Conservation (phyloP, 371 early-diverging fungal genomes). For the Dinochytrium kinnereticum region DNA sequence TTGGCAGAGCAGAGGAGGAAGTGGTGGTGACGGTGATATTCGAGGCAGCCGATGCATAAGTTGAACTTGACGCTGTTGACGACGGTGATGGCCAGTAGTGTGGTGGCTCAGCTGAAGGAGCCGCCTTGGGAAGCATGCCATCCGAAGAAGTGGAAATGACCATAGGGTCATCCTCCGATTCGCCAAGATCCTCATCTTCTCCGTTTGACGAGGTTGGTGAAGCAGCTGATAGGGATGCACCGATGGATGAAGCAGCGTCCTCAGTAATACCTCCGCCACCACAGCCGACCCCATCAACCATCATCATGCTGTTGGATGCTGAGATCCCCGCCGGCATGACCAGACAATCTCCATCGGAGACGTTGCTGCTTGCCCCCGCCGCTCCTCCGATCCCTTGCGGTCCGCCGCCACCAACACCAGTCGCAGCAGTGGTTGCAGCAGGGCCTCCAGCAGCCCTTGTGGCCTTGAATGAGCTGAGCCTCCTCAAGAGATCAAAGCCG, state of each 20-base stretch:
- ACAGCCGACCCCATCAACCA: conserved; percentile 1
- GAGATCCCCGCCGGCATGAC: not conserved
- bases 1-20: too few relatives aligned
- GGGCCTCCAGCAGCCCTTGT: not conserved
- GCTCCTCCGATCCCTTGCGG: not conserved
- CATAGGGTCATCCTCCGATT: too few relatives aligned
- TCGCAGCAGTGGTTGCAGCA: not conserved
- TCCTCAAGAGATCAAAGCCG: conserved; percentile 5
- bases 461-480: conserved; percentile 14
- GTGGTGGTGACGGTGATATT: too few relatives aligned
- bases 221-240: too few relatives aligned
- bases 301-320: not conserved
- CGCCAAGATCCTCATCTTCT: not conserved
- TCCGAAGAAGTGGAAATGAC: too few relatives aligned
- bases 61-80: too few relatives aligned
- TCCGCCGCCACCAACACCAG: too few relatives aligned
- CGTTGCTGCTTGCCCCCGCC: not conserved
- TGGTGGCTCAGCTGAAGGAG: too few relatives aligned
- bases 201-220: not conserved
- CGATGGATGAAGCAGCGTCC: not conserved
- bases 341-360: not conserved
- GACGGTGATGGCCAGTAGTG: too few relatives aligned
- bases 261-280: too few relatives aligned
- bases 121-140: too few relatives aligned
- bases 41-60: too few relatives aligned